Evolutionary conservation across 2,329 filamentous ascomycete species (phyloP).

Genomic region (Lasiodiplodia theobromae): DNA sequence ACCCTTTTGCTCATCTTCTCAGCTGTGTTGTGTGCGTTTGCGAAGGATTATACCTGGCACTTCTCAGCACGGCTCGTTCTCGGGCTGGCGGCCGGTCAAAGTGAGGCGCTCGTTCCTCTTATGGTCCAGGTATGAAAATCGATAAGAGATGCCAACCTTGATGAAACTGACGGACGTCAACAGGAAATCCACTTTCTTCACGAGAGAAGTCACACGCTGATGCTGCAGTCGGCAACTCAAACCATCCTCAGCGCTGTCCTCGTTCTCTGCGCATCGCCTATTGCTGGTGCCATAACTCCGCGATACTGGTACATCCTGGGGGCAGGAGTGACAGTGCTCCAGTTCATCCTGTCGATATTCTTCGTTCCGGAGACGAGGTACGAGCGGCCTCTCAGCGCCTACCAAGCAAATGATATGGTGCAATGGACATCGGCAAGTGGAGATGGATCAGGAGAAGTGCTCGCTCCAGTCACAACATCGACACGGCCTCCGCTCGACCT

Average conservation of each 20-base stretch:
- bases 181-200: slow-evolving; percentile 52
- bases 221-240: slow-evolving; percentile 53
- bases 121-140: slow-evolving; percentile 40
- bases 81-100: slow-evolving; percentile 52
- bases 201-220: slow-evolving; percentile 51
- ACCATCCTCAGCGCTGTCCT: slow-evolving; percentile 49
- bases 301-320: slow-evolving; percentile 55
- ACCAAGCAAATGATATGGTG: slow-evolving; percentile 33
- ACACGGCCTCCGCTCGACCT: slow-evolving; percentile 44
- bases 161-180: too few species aligned
- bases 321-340: slow-evolving; percentile 43
- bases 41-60: slow-evolving; percentile 42
- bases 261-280: slow-evolving; percentile 51
- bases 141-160: too few species aligned
- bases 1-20: slow-evolving; percentile 33
- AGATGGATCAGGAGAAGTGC: slow-evolving; percentile 37
- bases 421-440: slow-evolving; percentile 32
- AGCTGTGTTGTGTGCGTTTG: slow-evolving; percentile 30
- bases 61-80: slow-evolving; percentile 49
- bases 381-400: slow-evolving; percentile 46
- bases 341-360: slow-evolving; percentile 47
- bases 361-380: slow-evolving; percentile 56
- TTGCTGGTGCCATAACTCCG: slow-evolving; percentile 51
- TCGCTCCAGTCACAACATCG: slow-evolving; percentile 31
- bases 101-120: slow-evolving; percentile 53